Evolutionary conservation across 345 rosid genomes (phyloP).

Genomic region (Aethionema arabicum): DNA sequence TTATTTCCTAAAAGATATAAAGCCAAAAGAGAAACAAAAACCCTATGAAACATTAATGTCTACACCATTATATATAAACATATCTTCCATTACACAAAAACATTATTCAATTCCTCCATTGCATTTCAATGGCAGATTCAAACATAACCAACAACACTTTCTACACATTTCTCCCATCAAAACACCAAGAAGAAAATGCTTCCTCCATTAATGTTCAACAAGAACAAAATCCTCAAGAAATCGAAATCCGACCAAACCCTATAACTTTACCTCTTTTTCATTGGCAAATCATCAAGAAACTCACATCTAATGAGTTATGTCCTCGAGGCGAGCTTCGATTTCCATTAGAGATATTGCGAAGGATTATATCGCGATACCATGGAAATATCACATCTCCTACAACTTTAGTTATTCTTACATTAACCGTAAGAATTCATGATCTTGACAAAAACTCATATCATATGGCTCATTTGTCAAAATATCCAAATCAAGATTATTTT

Average conservation of each 20-base stretch:
- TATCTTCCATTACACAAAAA: background rate
- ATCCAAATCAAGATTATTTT: background rate
- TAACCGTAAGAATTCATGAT: constrained; percentile 1
- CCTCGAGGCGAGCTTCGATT: background rate
- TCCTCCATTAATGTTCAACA: background rate
- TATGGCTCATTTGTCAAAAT: constrained; percentile 1
- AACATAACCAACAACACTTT: constrained; percentile 9
- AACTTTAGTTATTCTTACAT: background rate
- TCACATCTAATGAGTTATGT: constrained; percentile 4
- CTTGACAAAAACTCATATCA: constrained; percentile 26
- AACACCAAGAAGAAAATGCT: constrained; percentile 15
- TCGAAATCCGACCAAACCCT: constrained; percentile 26
- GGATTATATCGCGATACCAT: background rate
- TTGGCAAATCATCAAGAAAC: constrained; percentile 17
- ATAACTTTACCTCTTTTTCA: background rate
- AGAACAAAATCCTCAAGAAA: constrained; percentile 4
- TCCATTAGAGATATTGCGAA: background rate
- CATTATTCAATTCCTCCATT: background rate
- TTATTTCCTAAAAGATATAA: too few relatives aligned
- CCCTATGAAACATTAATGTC: too few relatives aligned
- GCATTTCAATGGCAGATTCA: background rate
- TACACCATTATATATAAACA: too few relatives aligned
- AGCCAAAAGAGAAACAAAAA: too few relatives aligned
- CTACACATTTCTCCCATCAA: constrained; percentile 26
- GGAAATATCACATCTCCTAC: background rate